These are phyloP conservation scores for Stygiomarasmius scandens DNA, from an alignment of 1,284 basidiomycete species.

Conservation along the genomic window DNA sequence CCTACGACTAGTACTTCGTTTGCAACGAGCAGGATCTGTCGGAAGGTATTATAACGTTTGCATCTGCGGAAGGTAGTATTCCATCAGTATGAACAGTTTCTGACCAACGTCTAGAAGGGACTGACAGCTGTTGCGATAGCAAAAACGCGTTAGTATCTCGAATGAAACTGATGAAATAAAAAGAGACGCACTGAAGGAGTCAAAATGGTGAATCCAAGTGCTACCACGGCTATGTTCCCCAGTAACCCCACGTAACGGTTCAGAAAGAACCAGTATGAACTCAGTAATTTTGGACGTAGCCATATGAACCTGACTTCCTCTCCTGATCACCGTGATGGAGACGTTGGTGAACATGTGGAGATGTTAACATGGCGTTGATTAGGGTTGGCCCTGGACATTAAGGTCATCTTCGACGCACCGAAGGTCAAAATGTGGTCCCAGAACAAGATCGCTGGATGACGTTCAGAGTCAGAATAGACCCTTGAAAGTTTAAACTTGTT, in stretches of 20 bases:
- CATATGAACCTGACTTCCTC: conserved; percentile 44
- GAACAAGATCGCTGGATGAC: conserved; percentile 33
- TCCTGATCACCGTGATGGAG: conserved; percentile 19
- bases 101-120: too few species aligned
- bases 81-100: too few species aligned
- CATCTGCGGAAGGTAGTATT: too few species aligned
- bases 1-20: too few species aligned
- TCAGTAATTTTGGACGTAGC: conserved; percentile 36
- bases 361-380: background rate
- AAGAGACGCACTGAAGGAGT: background rate
- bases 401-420: conserved; percentile 21
- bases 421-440: conserved; percentile 41
- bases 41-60: too few species aligned
- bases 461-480: too few species aligned
- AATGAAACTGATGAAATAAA: too few species aligned
- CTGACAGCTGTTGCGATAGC: too few species aligned
- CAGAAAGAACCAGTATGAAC: conserved; percentile 44
- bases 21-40: too few species aligned
- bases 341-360: background rate
- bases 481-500: too few species aligned
- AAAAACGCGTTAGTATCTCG: too few species aligned
- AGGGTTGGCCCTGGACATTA: background rate
- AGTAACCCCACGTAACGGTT: conserved; percentile 47
- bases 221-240: conserved; percentile 34
- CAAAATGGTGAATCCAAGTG: conserved; percentile 28